phyloP scores from a whole-genome alignment of 805 yeast genomes.

The Starmerella roubikii region DNA sequence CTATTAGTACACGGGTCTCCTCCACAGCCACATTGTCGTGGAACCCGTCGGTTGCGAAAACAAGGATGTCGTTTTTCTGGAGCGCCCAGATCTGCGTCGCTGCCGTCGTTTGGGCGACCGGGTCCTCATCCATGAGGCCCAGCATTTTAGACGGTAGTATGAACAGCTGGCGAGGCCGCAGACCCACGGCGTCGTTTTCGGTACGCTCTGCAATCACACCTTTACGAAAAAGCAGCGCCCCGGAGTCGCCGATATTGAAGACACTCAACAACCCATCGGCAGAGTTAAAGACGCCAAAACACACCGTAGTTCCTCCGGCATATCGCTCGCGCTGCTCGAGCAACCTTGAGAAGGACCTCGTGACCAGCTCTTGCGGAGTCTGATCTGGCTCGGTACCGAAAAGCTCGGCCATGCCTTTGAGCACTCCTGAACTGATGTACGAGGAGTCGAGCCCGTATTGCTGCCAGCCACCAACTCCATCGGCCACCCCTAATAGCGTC shows the following conservation, averaged over 20 bases:
- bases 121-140: conserved; percentile 48
- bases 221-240: conserved; percentile 75
- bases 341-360: conserved; percentile 43
- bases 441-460: conserved; percentile 83
- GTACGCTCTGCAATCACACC: conserved; percentile 34
- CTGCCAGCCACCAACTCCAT: conserved; percentile 97
- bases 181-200: conserved; percentile 16
- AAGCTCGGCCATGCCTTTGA: conserved; percentile 29
- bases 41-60: conserved; percentile 90
- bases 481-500: conserved; percentile 35
- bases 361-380: conserved; percentile 32
- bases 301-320: conserved; percentile 91
- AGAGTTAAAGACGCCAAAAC: conserved; percentile 53
- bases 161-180: conserved; percentile 79
- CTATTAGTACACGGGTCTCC: conserved; percentile 8
- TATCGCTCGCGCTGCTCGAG: conserved; percentile 44
- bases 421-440: conserved; percentile 70
- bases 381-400: neutral
- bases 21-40: conserved; percentile 67
- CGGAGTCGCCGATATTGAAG: conserved; percentile 87
- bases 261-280: conserved; percentile 41
- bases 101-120: conserved; percentile 25
- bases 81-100: conserved; percentile 44
- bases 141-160: conserved; percentile 51
- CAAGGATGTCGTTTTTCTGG: conserved; percentile 55